These are phyloP conservation scores for Auriscalpium orientale DNA, from an alignment of 768 basidiomycete genomes.

Conservation along the genomic window DNA sequence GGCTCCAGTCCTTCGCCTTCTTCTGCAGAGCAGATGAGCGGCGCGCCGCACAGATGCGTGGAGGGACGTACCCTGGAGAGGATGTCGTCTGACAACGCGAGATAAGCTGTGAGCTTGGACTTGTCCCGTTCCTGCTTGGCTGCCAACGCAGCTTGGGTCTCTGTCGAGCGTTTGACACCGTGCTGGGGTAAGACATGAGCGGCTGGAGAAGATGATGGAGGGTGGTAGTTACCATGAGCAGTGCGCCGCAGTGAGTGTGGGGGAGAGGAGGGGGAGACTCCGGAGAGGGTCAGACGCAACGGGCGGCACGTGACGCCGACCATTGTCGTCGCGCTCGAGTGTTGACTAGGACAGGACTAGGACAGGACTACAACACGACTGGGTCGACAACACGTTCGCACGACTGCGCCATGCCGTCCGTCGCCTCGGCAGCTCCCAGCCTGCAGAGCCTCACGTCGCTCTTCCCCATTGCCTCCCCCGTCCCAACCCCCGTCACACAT, in stretches of 20 bases:
- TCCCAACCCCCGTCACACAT: conserved; percentile 75
- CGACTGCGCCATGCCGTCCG: conserved; percentile 31
- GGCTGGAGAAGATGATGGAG: too few species aligned
- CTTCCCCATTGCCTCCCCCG: conserved; percentile 82
- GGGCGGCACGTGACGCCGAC: background rate
- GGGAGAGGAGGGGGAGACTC: too few species aligned
- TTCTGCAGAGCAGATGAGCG: conserved; percentile 42
- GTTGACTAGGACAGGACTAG: too few species aligned
- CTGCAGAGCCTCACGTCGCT: conserved; percentile 45
- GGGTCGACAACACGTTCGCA: too few species aligned
- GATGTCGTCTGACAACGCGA: conserved; percentile 54
- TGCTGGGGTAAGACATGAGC: conserved; percentile 37
- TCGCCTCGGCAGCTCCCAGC: conserved; percentile 39
- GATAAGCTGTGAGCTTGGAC: conserved; percentile 71
- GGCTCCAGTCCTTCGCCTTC: conserved; percentile 55
- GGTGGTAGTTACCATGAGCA: too few species aligned
- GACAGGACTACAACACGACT: too few species aligned
- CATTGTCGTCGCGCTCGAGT: background rate
- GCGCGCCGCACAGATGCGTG: conserved; percentile 5
- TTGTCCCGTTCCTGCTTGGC: conserved; percentile 65
- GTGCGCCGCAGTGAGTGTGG: too few species aligned
- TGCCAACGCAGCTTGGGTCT: conserved; percentile 52
- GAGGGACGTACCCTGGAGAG: conserved; percentile 48
- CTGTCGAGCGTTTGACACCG: conserved; percentile 55
- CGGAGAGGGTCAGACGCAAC: too few species aligned